Conservation (phyloP, 2,329 filamentous ascomycete genomes). For the Aspergillus pseudoterreus region DNA sequence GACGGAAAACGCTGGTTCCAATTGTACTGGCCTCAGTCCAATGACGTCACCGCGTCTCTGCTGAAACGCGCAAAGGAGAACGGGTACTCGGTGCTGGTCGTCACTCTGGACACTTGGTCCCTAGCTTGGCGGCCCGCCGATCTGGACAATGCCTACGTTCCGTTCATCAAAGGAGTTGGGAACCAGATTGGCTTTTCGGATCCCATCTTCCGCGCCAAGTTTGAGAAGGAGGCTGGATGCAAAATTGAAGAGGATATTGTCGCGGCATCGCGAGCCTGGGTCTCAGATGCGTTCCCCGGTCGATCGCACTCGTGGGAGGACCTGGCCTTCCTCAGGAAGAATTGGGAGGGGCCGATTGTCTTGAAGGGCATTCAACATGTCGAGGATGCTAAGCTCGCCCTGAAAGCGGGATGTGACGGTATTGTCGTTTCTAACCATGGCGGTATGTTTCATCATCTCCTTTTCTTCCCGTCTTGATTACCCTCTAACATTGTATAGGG, state of each 20-base stretch:
- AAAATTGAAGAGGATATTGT: constrained; percentile 47
- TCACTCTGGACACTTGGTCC: constrained; percentile 69
- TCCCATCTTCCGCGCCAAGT: constrained; percentile 60
- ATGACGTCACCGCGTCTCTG: constrained; percentile 63
- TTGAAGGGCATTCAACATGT: constrained; percentile 57
- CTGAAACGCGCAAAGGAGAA: constrained; percentile 58
- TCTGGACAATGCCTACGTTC: constrained; percentile 54
- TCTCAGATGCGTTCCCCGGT: constrained; percentile 50
- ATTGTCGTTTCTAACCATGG: constrained; percentile 54
- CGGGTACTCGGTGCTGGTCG: constrained; percentile 64
- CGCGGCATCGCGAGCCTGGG: constrained; percentile 53
- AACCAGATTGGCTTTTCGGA: constrained; percentile 63
- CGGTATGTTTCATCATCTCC: constrained; percentile 24
- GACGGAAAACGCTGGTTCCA: constrained; percentile 66
- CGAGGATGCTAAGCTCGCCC: constrained; percentile 45
- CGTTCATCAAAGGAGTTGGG: constrained; percentile 59
- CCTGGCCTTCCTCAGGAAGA: constrained; percentile 53
- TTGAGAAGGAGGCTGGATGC: constrained; percentile 48
- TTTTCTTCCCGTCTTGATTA: neutral
- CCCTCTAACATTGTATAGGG: constrained; percentile 17
- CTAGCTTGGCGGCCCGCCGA: constrained; percentile 66
- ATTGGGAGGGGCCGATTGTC: constrained; percentile 63
- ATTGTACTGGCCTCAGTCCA: constrained; percentile 67
- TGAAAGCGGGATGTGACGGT: constrained; percentile 45
- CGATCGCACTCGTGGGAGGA: constrained; percentile 59